Evolutionary conservation across 768 basidiomycete species (phyloP).

Genomic region (Boletus rufocinnamomeus): DNA sequence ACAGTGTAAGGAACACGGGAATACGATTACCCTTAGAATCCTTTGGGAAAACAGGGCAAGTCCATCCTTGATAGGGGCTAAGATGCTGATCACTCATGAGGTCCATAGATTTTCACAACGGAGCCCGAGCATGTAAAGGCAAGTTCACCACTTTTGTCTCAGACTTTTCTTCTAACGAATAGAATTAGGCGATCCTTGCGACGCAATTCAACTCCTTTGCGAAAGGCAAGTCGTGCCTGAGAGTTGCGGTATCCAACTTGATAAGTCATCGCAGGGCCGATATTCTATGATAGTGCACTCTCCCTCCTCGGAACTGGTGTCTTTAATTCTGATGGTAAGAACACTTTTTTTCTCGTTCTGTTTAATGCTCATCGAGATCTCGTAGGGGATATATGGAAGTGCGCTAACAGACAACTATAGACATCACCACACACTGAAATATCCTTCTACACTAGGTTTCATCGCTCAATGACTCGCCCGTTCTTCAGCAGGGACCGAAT

Average conservation of each 20-base stretch:
- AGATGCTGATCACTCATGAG: neutral
- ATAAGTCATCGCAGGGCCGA: conserved; percentile 21
- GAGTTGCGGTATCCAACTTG: conserved; percentile 21
- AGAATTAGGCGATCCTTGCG: conserved; percentile 41
- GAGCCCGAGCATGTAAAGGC: conserved; percentile 53
- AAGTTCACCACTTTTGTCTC: neutral
- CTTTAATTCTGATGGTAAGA: conserved; percentile 56
- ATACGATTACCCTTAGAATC: conserved; percentile 34
- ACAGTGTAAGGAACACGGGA: conserved; percentile 30
- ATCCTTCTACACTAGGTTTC: conserved; percentile 42
- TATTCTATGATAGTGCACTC: conserved; percentile 11
- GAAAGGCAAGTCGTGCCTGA: conserved; percentile 35
- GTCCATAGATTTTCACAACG: conserved; percentile 42
- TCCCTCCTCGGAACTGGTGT: conserved; percentile 54
- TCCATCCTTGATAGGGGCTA: conserved; percentile 6
- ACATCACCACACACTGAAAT: neutral
- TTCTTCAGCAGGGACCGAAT: conserved; percentile 59
- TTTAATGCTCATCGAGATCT: neutral
- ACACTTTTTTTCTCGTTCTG: neutral
- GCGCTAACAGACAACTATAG: neutral
- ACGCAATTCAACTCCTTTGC: conserved; percentile 46
- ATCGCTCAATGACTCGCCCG: conserved; percentile 59
- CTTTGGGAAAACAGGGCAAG: conserved; percentile 44
- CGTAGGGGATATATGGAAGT: conserved; percentile 62
- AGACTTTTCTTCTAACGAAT: neutral